Evolutionary conservation across 371 early-diverging fungal species (phyloP), one percentile per base, ranked within the genome.

Genomic region (Chytridium lagenaria): DNA sequence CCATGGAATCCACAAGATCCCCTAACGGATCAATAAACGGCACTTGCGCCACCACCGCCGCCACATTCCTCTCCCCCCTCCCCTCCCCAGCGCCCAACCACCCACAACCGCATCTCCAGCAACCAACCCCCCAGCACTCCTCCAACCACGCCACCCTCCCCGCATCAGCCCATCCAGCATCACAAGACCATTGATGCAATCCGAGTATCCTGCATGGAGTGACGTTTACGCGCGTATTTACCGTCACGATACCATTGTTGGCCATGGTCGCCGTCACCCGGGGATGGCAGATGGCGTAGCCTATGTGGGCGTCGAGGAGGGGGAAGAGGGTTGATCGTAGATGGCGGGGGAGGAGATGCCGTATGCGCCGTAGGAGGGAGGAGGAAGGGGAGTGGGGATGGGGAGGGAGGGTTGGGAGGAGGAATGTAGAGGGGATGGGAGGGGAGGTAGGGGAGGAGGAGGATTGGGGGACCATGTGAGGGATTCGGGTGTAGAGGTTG

Each of bases 81-180:
- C 33, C 28, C 1, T 30, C 55, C 40, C 26, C 59, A 2, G 39
- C 68, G 31, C 22, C 31, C 26, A 30, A 26, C 55, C 66, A 59
- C 15, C 39, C 31, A 33, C 1, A 44, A 83, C 70, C 0, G 72
- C 81, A 38, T 34, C 33, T 3, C 88, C 88, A 1, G 83, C 77
- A 0, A 88, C 74, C 22, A 88, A 55, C 0, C 88, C 88, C 23
- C 88, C 88, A 0, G 88, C 88, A 61, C 88, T 88, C 15, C 88
- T 69, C 10, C 82, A 88, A 71, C 85, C 0, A 86, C 70, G 2
- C 61, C 44, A 0, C n/a, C 76, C 85, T 5, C 66, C 68, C 34
- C 38, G 36, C 23, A 81, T 79, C 49, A 72, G 73, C 0, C 82
- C 82, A 16, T n/a, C n/a, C 5, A 59, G 59, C 2, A 79, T 59